These are phyloP conservation scores for Botryotinia convoluta DNA, from an alignment of 2,329 filamentous ascomycete species.

Conservation along the genomic window DNA sequence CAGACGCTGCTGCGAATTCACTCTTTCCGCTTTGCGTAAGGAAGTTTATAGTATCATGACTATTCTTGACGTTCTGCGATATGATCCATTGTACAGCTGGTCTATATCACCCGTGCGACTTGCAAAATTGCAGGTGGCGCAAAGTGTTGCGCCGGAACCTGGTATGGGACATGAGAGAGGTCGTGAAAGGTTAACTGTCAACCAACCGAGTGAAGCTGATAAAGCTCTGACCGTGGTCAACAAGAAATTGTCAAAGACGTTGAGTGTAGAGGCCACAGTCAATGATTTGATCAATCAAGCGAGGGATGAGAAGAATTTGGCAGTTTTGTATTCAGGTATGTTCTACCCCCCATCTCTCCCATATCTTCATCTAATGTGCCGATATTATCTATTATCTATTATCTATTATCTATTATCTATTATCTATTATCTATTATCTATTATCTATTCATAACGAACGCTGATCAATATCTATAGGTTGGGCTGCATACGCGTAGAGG, in stretches of 20 bases:
- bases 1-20: slow-evolving; percentile 97
- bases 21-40: slow-evolving; percentile 87
- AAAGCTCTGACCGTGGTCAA: slow-evolving; percentile 87
- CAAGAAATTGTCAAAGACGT: slow-evolving; percentile 91
- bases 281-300: slow-evolving; percentile 97
- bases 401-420: not conserved
- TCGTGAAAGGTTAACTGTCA: slow-evolving; percentile 43
- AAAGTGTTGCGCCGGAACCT: slow-evolving; percentile 43
- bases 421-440: not conserved
- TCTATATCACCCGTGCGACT: slow-evolving; percentile 72
- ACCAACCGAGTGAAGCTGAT: slow-evolving; percentile 77
- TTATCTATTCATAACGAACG: not conserved
- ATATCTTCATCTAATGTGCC: not conserved
- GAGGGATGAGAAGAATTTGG: slow-evolving; percentile 87
- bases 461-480: slow-evolving; percentile 40
- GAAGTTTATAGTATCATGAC: slow-evolving; percentile 99
- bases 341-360: not conserved
- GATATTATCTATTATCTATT: not conserved
- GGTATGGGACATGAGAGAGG: slow-evolving; percentile 34
- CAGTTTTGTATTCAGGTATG: slow-evolving; percentile 72
- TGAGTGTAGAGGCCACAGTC: slow-evolving; percentile 92
- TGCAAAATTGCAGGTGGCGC: slow-evolving; percentile 62
- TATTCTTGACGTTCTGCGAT: slow-evolving; percentile 93
- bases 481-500: slow-evolving; percentile 49
- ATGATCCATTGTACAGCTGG: slow-evolving; percentile 96